Base-by-base conservation (phyloP, 2,329 filamentous ascomycete genomes). In the Stenocarpella maydis region DNA sequence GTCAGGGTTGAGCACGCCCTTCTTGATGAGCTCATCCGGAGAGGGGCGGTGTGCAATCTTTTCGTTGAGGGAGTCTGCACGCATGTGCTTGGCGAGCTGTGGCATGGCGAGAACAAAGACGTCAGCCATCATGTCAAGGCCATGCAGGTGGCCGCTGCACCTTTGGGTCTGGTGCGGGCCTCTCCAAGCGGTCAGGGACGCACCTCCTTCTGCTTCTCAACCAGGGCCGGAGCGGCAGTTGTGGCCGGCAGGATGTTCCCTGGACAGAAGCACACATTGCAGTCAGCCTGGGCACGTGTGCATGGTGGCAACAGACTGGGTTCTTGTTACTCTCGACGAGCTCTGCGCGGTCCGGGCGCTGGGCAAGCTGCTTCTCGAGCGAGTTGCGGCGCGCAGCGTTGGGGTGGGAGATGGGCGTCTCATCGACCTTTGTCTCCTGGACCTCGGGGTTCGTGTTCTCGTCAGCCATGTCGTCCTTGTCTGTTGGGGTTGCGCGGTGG, bases 221-320 rank as follows among this genome's bases (percentile, higher is more conserved):
- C 90, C 66, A 98, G 84, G 2, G 91, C 87, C 0, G 95, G 94
- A 0, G 94, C 94, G 21, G 92, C 93, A 64, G 81, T 91, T 39
- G 92, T 92, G 68, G 90, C 89, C 31, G 93, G 92, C 31, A 98
- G 90, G 78, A 98, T 97, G 81, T 97, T 97, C 74, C 90, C 92
- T 95, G 17, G 39, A 24, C 15, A 24, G 26, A 3, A 43, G 14
- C 15, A 37, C 19, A 19, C 26, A 14, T 39, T 28, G 14, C 41
- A 24, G 69, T 65, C 43, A 64, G 63, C 55, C 67, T 39, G 7
- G 12, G 61, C 45, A 7, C 6, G 34, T 10, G 68, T 60, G 9
- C n/a, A 31, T 68, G 54, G 64, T 43, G 68, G 37, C 37, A 41
- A 21, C 52, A 24, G 41, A 17, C n/a, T n/a, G 61, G 17, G 4